Evolutionary conservation across 495 filamentous ascomycete species (phyloP).

Genomic region (Penicillium argentinense): DNA sequence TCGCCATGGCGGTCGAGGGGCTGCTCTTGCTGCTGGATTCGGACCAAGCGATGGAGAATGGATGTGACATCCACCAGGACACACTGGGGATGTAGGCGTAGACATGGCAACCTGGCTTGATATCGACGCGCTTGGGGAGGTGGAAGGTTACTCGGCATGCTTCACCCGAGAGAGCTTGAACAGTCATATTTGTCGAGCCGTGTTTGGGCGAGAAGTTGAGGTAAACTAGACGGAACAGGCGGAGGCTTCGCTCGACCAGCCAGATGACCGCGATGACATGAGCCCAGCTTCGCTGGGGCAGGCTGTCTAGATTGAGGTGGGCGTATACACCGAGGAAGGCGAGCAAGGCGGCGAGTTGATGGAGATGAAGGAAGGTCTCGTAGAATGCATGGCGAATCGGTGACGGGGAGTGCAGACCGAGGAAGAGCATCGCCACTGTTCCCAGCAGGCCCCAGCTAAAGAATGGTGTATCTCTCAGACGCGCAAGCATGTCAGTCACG

Average conservation of each 20-base stretch:
- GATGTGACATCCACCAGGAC: conserved; percentile 67
- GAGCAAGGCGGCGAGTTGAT: conserved; percentile 66
- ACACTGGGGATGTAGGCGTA: conserved; percentile 79
- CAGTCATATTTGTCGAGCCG: conserved; percentile 41
- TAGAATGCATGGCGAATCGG: conserved; percentile 86
- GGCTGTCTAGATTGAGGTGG: conserved; percentile 61
- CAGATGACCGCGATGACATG: conserved; percentile 62
- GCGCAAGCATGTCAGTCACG: conserved; percentile 55
- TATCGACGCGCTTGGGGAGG: conserved; percentile 71
- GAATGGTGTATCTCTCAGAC: conserved; percentile 61
- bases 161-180: conserved; percentile 54
- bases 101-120: conserved; percentile 75
- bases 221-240: conserved; percentile 56
- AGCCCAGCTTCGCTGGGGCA: conserved; percentile 63
- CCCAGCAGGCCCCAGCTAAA: conserved; percentile 50
- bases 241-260: conserved; percentile 60
- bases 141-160: conserved; percentile 65
- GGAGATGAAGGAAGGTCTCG: conserved; percentile 78
- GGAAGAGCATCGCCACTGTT: conserved; percentile 59
- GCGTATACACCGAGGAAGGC: conserved; percentile 67
- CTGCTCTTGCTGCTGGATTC: conserved; percentile 32
- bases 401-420: conserved; percentile 71
- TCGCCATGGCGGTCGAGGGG: conserved; percentile 10
- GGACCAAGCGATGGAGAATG: conserved; percentile 59
- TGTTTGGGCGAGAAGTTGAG: conserved; percentile 53